These are phyloP conservation scores for cucumber (Cucumis sativus) DNA, from an alignment of 306 rosid species.

Conservation along the genomic window DNA sequence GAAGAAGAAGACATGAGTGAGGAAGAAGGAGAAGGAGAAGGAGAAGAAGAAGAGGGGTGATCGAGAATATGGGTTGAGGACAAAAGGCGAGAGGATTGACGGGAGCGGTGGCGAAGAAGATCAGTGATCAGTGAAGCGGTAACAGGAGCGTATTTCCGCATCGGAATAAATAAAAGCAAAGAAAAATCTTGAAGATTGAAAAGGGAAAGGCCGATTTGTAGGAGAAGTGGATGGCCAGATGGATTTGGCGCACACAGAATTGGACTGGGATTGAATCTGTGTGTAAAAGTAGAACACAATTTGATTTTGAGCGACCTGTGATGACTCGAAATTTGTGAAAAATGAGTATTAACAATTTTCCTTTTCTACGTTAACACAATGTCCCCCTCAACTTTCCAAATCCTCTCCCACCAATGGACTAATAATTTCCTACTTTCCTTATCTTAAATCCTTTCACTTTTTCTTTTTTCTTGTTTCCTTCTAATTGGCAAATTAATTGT, in stretches of 20 bases:
- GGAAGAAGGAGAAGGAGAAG: constrained; percentile 17
- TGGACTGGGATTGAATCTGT: neutral
- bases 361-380: too few relatives aligned
- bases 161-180: constrained; percentile 2
- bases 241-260: constrained; percentile 1
- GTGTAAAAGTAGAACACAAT: neutral
- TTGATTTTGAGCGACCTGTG: neutral
- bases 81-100: constrained; percentile 24
- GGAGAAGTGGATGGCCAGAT: neutral
- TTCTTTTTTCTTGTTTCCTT: too few relatives aligned
- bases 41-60: constrained; percentile 19
- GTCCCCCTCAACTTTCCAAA: too few relatives aligned
- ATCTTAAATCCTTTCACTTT: too few relatives aligned
- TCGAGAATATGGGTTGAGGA: constrained; percentile 16
- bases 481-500: too few relatives aligned
- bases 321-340: neutral
- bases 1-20: constrained; percentile 28
- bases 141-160: constrained; percentile 67
- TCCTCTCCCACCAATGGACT: too few relatives aligned
- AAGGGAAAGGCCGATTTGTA: neutral
- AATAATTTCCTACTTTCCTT: too few relatives aligned
- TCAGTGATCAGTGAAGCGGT: constrained; percentile 7
- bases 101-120: constrained; percentile 30
- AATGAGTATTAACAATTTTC: too few relatives aligned
- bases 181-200: neutral